Evolutionary conservation across 163 green algal species (phyloP).

Genomic region (Scenedesmus sp.): DNA sequence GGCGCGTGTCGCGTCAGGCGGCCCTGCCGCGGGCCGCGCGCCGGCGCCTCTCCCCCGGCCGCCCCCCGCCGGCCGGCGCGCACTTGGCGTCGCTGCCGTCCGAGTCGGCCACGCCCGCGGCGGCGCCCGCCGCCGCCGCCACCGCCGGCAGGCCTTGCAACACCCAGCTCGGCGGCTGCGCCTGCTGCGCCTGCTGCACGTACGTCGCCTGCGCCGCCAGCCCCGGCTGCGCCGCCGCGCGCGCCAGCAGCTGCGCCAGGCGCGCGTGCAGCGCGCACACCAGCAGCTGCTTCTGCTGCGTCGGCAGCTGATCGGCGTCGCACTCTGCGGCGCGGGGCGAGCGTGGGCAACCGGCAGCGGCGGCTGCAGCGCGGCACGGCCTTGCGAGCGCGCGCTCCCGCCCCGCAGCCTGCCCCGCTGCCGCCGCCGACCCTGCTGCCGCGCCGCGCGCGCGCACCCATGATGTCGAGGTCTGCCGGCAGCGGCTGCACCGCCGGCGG

Average conservation of each 20-base stretch:
- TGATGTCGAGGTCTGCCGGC: constrained; percentile 29
- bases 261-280: constrained; percentile 45
- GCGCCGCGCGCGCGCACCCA: constrained; percentile 33
- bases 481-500: background rate
- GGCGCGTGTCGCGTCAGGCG: too few relatives aligned
- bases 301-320: constrained; percentile 13
- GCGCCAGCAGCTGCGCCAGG: constrained; percentile 34
- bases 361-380: too few relatives aligned
- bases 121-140: background rate
- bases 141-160: background rate
- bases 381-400: too few relatives aligned
- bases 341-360: too few relatives aligned
- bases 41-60: too few relatives aligned
- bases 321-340: too few relatives aligned
- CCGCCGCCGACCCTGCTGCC: background rate
- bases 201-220: constrained; percentile 13
- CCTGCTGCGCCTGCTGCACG: too few relatives aligned
- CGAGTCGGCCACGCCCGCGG: background rate
- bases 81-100: constrained; percentile 18
- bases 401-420: too few relatives aligned
- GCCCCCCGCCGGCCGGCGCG: background rate
- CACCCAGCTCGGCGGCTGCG: constrained; percentile 26
- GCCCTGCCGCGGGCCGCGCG: too few relatives aligned
- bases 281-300: constrained; percentile 43
- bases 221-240: background rate